Evolutionary conservation across 1,284 basidiomycete species (phyloP).

Genomic region (Moniliella sp.): DNA sequence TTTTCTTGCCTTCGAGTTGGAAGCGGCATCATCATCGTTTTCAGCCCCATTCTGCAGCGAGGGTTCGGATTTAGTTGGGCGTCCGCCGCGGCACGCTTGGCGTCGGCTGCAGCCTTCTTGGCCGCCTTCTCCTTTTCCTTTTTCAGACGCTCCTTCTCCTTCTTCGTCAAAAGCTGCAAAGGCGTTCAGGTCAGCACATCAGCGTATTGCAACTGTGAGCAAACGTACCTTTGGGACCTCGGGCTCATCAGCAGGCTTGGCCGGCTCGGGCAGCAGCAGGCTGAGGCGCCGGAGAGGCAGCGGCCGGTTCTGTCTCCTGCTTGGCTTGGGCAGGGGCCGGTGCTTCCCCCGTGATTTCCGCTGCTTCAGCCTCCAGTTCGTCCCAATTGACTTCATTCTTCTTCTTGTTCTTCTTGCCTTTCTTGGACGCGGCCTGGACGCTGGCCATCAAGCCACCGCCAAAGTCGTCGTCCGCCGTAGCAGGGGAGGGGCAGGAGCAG

Average conservation of each 20-base stretch:
- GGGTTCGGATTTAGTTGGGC: not conserved
- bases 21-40: conserved; percentile 9
- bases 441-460: conserved; percentile 14
- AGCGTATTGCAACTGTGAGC: too few species aligned
- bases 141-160: conserved; percentile 32
- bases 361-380: conserved; percentile 20
- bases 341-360: not conserved
- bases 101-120: conserved; percentile 26
- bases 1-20: conserved; percentile 7
- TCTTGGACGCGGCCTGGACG: not conserved
- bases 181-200: too few species aligned
- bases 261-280: too few species aligned
- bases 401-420: not conserved
- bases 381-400: conserved; percentile 9
- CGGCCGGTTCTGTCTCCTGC: too few species aligned
- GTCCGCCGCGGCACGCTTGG: conserved; percentile 12
- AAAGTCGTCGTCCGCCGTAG: conserved; percentile 15
- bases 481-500: too few species aligned
- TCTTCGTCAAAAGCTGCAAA: too few species aligned
- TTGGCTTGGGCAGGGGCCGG: not conserved
- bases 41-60: conserved; percentile 7
- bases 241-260: too few species aligned
- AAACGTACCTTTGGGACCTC: conserved; percentile 7
- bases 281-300: too few species aligned
- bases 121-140: conserved; percentile 32